Conservation (phyloP, 2,329 filamentous ascomycete species). For the Penicillium palitans region DNA sequence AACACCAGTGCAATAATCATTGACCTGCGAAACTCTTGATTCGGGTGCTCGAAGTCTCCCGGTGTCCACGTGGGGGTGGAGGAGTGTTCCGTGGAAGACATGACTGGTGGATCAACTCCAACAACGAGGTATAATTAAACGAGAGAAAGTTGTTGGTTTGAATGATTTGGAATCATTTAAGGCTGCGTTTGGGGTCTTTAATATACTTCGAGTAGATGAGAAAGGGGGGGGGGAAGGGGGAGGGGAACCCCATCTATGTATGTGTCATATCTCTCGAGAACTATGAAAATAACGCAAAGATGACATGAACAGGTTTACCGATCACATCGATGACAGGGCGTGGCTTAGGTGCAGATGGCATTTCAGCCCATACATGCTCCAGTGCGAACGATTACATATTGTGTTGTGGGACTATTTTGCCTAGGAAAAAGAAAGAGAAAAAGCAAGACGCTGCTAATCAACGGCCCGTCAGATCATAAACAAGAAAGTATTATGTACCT, state of each 20-base stretch:
- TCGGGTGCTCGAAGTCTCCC: constrained; percentile 31
- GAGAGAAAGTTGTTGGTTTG: constrained; percentile 16
- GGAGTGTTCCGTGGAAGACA: constrained; percentile 20
- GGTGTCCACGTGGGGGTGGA: constrained; percentile 17
- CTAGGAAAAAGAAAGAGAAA: background rate
- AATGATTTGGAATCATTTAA: constrained; percentile 30
- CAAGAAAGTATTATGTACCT: background rate
- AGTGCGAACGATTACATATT: background rate
- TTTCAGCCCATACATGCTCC: constrained; percentile 3
- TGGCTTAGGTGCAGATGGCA: background rate
- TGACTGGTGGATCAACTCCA: constrained; percentile 6
- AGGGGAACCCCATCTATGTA: background rate
- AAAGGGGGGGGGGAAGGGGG: background rate
- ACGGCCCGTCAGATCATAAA: constrained; percentile 2
- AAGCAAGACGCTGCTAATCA: background rate
- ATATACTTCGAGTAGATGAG: constrained; percentile 7
- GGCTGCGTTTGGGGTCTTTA: background rate
- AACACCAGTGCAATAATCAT: constrained; percentile 30
- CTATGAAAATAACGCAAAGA: constrained; percentile 4
- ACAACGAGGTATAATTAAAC: constrained; percentile 8
- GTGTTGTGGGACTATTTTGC: background rate
- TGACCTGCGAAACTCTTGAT: constrained; percentile 22
- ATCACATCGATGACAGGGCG: constrained; percentile 5
- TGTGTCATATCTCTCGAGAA: constrained; percentile 16
- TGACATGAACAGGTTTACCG: constrained; percentile 1